Percentiles rank a stretch among this genome's conserved stretches.
phyloP scores from a whole-genome alignment of 768 basidiomycete genomes.

The Phlebiopsis flavidoalba region DNA sequence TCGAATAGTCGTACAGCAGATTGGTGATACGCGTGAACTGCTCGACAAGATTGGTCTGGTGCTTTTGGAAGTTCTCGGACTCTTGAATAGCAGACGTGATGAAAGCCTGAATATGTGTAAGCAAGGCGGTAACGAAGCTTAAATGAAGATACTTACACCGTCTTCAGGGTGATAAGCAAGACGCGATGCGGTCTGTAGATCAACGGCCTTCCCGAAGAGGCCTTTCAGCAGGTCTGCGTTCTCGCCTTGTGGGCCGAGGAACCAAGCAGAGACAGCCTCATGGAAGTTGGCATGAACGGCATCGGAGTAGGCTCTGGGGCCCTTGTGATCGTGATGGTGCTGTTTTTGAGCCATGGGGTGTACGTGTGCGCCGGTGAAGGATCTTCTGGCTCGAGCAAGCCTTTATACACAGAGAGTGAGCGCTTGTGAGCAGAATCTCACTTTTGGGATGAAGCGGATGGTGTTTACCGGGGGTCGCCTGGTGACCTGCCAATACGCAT shows the following conservation, averaged over 20 bases:
- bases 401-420: background rate
- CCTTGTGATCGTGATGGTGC: background rate
- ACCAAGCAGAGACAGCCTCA: conserved; percentile 30
- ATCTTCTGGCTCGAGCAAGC: background rate
- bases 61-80: conserved; percentile 18
- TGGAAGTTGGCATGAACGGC: conserved; percentile 9
- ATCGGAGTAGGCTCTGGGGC: background rate
- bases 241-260: conserved; percentile 36
- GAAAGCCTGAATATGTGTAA: conserved; percentile 15
- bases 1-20: conserved; percentile 25
- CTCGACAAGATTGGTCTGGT: conserved; percentile 18
- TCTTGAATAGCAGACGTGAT: conserved; percentile 14
- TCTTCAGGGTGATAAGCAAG: conserved; percentile 27
- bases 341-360: background rate
- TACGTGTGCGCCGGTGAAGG: background rate
- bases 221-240: conserved; percentile 26
- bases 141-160: conserved; percentile 14
- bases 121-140: background rate
- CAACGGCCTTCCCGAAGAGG: conserved; percentile 22
- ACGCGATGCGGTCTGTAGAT: conserved; percentile 21
- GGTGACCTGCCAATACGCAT: background rate
- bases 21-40: conserved; percentile 13
- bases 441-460: too few relatives aligned
- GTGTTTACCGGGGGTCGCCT: background rate
- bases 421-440: background rate